Percentiles rank a stretch among this genome's conserved stretches.
Evolutionary conservation across 129 eudicot species (phyloP).

Genomic region (Arctium lappa): DNA sequence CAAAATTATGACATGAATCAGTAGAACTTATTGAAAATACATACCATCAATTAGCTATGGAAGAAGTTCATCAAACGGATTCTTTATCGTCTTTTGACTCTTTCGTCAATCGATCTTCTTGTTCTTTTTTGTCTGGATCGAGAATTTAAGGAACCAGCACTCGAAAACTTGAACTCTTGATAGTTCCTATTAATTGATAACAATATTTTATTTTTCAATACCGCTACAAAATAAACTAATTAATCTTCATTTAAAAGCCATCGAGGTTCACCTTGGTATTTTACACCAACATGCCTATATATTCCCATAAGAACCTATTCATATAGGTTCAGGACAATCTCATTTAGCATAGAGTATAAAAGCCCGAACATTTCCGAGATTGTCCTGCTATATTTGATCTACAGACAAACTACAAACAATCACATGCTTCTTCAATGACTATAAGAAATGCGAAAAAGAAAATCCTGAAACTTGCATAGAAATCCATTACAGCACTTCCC

Average conservation of each 20-base stretch:
- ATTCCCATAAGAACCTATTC: neutral
- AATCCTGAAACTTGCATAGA: slow-evolving; percentile 54
- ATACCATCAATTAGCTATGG: too few species aligned
- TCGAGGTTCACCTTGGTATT: neutral
- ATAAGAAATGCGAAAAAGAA: neutral
- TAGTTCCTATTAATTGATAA: neutral
- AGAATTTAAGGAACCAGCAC: neutral
- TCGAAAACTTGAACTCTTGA: neutral
- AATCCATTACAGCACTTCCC: slow-evolving; percentile 88
- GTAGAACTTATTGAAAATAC: too few species aligned
- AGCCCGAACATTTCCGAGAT: neutral
- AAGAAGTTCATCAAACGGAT: too few species aligned
- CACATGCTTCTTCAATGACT: neutral
- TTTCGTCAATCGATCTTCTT: too few species aligned
- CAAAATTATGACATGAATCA: too few species aligned
- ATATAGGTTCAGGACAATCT: neutral
- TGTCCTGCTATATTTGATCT: neutral
- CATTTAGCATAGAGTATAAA: neutral
- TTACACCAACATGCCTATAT: neutral
- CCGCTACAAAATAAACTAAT: neutral
- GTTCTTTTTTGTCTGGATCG: too few species aligned
- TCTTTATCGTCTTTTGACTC: too few species aligned
- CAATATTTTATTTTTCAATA: neutral
- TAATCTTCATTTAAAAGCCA: neutral
- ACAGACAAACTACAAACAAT: neutral